These are phyloP conservation scores for Centrapalus pauciflorus DNA, from an alignment of 129 eudicot genomes.

Conservation along the genomic window DNA sequence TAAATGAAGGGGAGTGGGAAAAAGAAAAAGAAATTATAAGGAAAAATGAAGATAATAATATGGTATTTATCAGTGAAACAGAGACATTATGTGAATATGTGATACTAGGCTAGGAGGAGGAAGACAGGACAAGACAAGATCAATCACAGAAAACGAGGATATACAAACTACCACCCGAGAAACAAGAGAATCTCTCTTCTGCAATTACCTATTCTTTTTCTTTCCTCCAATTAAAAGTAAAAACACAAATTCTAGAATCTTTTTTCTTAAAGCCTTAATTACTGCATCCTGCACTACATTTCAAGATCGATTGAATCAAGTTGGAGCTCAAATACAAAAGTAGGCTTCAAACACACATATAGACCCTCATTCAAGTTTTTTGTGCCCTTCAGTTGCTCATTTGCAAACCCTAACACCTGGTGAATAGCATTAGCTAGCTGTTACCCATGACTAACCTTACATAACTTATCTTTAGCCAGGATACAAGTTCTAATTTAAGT, in stretches of 20 bases:
- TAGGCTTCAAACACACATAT: no score
- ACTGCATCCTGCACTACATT: no score
- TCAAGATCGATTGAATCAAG: no score
- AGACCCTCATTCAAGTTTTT: no score
- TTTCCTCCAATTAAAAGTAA: background rate
- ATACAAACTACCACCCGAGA: slow-evolving; percentile 6
- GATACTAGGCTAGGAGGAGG: background rate
- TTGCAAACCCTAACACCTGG: no score
- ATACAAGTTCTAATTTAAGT: no score
- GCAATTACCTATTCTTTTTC: background rate
- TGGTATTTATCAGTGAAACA: background rate
- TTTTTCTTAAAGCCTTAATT: no score
- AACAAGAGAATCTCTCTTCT: slow-evolving; percentile 11
- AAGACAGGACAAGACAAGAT: slow-evolving; percentile 12
- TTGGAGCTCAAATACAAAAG: no score
- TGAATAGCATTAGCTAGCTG: no score
- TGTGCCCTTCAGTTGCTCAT: no score
- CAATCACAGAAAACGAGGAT: slow-evolving; percentile 25
- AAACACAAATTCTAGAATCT: background rate
- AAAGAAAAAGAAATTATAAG: background rate
- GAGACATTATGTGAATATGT: slow-evolving; percentile 21
- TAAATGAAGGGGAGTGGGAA: background rate
- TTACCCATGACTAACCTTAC: no score
- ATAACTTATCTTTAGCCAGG: no score
- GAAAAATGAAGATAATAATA: background rate